These are phyloP conservation scores for Tremella yokohamensis DNA, from an alignment of 768 basidiomycete species.

Conservation along the genomic window DNA sequence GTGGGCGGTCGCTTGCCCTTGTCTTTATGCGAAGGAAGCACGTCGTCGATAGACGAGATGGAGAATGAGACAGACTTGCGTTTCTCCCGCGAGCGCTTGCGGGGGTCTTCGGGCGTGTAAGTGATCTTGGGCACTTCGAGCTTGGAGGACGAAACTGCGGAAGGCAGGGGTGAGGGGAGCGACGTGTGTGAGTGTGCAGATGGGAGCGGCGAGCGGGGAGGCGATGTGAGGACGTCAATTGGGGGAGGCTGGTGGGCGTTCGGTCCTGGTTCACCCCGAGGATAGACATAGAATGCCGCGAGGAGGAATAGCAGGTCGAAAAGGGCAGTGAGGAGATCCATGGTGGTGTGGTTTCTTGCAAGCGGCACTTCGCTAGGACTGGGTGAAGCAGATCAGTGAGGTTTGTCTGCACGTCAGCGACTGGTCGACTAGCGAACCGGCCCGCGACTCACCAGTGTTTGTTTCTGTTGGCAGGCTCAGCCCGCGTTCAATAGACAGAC, in stretches of 20 bases:
- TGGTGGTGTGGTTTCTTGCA: slow-evolving; percentile 7
- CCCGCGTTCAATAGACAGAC: neutral
- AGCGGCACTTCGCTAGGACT: neutral
- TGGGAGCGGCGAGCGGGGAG: neutral
- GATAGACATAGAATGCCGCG: slow-evolving; percentile 15
- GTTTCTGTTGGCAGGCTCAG: neutral
- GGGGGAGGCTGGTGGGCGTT: neutral
- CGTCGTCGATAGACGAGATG: slow-evolving; percentile 18
- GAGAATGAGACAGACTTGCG: slow-evolving; percentile 23
- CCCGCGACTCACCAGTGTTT: neutral
- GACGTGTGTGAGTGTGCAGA: slow-evolving; percentile 8
- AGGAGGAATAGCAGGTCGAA: slow-evolving; percentile 20
- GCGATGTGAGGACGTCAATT: neutral
- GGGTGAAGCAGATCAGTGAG: neutral
- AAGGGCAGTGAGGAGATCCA: slow-evolving; percentile 10
- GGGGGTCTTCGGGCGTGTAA: slow-evolving; percentile 1
- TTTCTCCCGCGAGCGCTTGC: slow-evolving; percentile 3
- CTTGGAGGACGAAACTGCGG: neutral
- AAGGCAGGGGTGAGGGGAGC: slow-evolving; percentile 9
- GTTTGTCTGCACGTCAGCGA: neutral
- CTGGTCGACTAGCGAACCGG: neutral
- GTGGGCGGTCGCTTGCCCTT: slow-evolving; percentile 14
- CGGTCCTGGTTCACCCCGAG: neutral
- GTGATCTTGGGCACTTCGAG: slow-evolving; percentile 12
- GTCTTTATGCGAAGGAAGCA: neutral